A percentile compares a stretch with the other conserved stretches of the same genome.
Evolutionary conservation across 2,329 filamentous ascomycete genomes (phyloP).

Genomic region (Talaromyces sp.): DNA sequence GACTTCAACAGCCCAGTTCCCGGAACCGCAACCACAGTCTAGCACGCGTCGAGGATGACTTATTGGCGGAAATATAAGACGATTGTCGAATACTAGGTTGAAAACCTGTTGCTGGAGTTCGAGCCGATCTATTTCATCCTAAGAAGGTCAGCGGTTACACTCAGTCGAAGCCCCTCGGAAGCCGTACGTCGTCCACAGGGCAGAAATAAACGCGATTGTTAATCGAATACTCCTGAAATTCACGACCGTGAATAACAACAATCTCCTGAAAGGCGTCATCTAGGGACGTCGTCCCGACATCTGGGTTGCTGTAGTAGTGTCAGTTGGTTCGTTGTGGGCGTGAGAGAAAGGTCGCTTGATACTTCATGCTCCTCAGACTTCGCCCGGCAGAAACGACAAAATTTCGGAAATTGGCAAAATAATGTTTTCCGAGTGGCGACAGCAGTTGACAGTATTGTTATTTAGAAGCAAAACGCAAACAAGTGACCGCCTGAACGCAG

Average conservation of each 20-base stretch:
- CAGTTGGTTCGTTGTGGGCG: constrained; percentile 15
- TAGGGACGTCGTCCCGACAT: constrained; percentile 47
- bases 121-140: constrained; percentile 66
- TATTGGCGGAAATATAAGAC: constrained; percentile 67
- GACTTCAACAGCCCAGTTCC: constrained; percentile 65
- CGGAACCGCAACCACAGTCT: constrained; percentile 70
- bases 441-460: not conserved
- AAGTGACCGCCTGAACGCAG: not conserved
- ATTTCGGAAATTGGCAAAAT: not conserved
- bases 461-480: not conserved
- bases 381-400: not conserved
- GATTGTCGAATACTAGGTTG: constrained; percentile 59
- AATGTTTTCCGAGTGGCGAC: not conserved
- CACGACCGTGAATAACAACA: constrained; percentile 57
- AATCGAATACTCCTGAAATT: constrained; percentile 64
- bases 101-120: constrained; percentile 61
- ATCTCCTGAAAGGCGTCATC: constrained; percentile 58
- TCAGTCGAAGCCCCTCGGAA: not conserved
- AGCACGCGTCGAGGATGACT: constrained; percentile 55
- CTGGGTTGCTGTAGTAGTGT: constrained; percentile 34
- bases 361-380: not conserved
- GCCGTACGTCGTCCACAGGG: constrained; percentile 64
- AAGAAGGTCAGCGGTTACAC: constrained; percentile 9
- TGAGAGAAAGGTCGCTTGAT: constrained; percentile 23
- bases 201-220: constrained; percentile 62